Percentiles rank a stretch among this genome's conserved stretches.
These are phyloP conservation scores for Gliomastix tumulicola DNA, from an alignment of 2,329 filamentous ascomycete genomes.

Conservation along the genomic window DNA sequence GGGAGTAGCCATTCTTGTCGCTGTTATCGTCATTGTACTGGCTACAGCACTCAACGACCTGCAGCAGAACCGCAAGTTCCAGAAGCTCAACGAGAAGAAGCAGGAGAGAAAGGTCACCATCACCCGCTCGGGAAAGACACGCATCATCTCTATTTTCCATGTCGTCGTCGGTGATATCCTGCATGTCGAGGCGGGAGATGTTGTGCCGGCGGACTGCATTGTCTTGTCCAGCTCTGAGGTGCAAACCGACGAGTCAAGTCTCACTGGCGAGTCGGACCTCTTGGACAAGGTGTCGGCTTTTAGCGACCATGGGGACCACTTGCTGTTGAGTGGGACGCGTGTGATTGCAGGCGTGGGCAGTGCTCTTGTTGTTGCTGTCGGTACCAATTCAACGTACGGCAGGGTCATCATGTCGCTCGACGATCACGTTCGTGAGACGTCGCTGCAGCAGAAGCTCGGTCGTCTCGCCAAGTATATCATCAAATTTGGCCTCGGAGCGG, in stretches of 20 bases:
- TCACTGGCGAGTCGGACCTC: slow-evolving; percentile 55
- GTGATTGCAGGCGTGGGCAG: slow-evolving; percentile 65
- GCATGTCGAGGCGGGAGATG: slow-evolving; percentile 59
- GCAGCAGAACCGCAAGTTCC: slow-evolving; percentile 76
- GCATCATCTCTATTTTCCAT: slow-evolving; percentile 64
- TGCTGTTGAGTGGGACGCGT: slow-evolving; percentile 68
- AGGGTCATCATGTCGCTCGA: slow-evolving; percentile 69
- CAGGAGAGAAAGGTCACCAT: slow-evolving; percentile 69
- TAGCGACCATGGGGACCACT: slow-evolving; percentile 62
- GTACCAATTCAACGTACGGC: slow-evolving; percentile 62
- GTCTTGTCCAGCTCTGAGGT: slow-evolving; percentile 60
- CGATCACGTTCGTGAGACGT: slow-evolving; percentile 66
- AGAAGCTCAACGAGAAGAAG: slow-evolving; percentile 75
- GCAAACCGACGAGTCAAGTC: slow-evolving; percentile 58
- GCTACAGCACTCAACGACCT: slow-evolving; percentile 74
- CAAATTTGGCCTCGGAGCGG: slow-evolving; percentile 18
- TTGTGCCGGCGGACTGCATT: slow-evolving; percentile 67
- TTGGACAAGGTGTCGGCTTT: slow-evolving; percentile 47
- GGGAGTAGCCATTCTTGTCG: slow-evolving; percentile 71
- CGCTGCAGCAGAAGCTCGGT: slow-evolving; percentile 66
- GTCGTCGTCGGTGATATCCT: slow-evolving; percentile 69
- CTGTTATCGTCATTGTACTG: slow-evolving; percentile 67
- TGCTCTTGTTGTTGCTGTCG: slow-evolving; percentile 65
- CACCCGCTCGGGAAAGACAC: slow-evolving; percentile 64
- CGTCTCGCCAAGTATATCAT: slow-evolving; percentile 63